Base-by-base conservation (phyloP, 192 early-diverging fungal species). In the Pilobolus umbonatus region DNA sequence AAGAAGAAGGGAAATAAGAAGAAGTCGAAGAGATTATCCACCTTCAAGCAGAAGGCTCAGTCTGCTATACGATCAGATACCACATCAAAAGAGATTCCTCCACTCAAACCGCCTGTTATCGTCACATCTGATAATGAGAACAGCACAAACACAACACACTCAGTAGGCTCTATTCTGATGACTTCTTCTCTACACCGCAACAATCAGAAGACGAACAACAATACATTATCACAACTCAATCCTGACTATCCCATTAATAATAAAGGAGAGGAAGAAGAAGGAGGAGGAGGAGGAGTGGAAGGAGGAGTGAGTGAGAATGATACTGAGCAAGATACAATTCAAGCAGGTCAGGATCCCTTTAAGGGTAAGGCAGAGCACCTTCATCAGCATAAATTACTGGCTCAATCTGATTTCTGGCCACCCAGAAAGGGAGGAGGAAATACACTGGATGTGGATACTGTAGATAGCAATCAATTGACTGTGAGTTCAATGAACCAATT, bases 401-500 rank as follows among this genome's bases (percentile, higher is more conserved):
- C 48, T 22, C 60, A 62, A 36, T 62, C 55, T 32, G 54, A 53
- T 39, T 63, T 47, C 47, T 63, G 56, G 61, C 71, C 51, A 21
- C 55, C 60, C 12, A 48, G 55, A 31, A 31, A 28, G 21, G 30
- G 28, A 15, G 30, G 4, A 14, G 34, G 42, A 0, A 14, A 43
- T 9, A 55, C 53, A 45, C 43, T 45, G 21, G 49, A 56, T 26
- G 50, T 52, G 17, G 62, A 73, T 39, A 38, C 34, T n/a, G 9
- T 25, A 21, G 32, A 53, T 35, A 34, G 24, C 36, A 73, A 61
- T 54, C 71, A 73, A 42, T 40, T 73, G 9, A 73, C 71, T 2
- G 61, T 73, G 44, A 54, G 35, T 46, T 73, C 71, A 19, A 44
- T 67, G 11, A 73, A 73, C 35, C 71, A 73, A 39, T 44, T 73